Evolutionary conservation across 2,329 filamentous ascomycete genomes (phyloP), one percentile per base, ranked within the genome.

Genomic region (Fusarium metavorans): DNA sequence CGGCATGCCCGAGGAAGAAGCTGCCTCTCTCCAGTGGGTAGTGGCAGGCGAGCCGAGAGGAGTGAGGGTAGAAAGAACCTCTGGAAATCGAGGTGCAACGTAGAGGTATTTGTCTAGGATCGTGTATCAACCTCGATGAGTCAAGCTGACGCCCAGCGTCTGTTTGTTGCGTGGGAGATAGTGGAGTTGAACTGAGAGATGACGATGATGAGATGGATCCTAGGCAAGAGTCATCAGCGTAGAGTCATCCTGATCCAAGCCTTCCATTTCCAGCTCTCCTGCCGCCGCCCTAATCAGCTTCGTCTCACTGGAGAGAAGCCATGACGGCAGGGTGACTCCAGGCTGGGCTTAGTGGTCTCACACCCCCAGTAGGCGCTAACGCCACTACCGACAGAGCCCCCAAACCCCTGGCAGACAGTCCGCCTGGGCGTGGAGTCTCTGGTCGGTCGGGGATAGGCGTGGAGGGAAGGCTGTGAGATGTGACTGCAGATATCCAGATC

Each of bases 1-100:
- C 82, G 90, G 89, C 90, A 92, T 92, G 71, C 82, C 84, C 80
- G 66, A 66, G 66, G 66, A 70, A 54, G 64, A 69, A 77, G 72
- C 64, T 73, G 59, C 52, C 63, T 69, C 65, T 63, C 45, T 59
- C 56, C 11, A 20, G 27, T 54, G 11, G 48, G 20, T 58, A 39
- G 41, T 62, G 50, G 39, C 48, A 64, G 65, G 60, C 59, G 72
- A 68, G 73, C 41, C 64, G 65, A 67, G 32, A 27, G 63, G 60
- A 70, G 68, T 52, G 70, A 70, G 52, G 62, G 59, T 50, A 62
- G 67, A 66, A 56, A 67, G 37, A 48, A 23, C 34, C 57, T 56
- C 45, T 32, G 50, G 57, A 68, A 66, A 62, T 59, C 60, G 52
- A 76, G 50, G 67, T 75, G 60, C 23, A 43, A 75, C 66, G 52